Base-by-base conservation (phyloP, 352 stramenopile species). In the Phytophthora multivora region DNA sequence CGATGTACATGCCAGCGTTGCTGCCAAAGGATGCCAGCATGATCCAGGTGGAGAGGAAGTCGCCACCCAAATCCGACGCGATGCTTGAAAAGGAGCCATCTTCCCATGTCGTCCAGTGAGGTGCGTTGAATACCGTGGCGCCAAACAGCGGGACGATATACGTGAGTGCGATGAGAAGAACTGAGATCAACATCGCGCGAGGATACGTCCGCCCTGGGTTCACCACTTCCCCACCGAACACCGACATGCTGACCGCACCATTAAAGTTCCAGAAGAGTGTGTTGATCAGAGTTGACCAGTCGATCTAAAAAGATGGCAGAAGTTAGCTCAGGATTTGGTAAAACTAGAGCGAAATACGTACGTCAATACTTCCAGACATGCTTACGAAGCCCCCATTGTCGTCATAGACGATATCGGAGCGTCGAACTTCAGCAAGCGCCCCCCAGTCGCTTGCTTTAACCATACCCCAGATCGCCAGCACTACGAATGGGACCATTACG, bases 251-350 rank as follows among this genome's bases (percentile, higher is more conserved):
- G 42, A 97, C 91, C 48, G 93, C 98, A 16, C 87, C 93, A 66
- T 97, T 98, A 46, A 97, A 90, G 76, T 98, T 98, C 96, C 96
- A 99, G 74, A 98, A 98, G 16, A 98, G 75, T 53, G 97, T 98
- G 63, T 98, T 98, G 31, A 98, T 71, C 36, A 95, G 93, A n/a
- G 80, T 75, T 16, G 86, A 76, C 88, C 62, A 71, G 18, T 71
- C 54, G 28, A 71, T 62, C 56, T 66, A 38, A 10, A 21, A n/a
- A 8, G 1, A 15, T 8, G 42, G 4, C 31, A 42, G 13, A 31
- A n/a, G 23, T 58, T 64, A 63, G 52, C 4, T 15, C 31, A 15
- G 41, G 23, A 10, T n/a, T 1, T 13, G 3, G 11, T 16, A 11
- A 36, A 8, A 26, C 8, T 21, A 8, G 10, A 23, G 8, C 4